These are phyloP conservation scores for Grifola frondosa DNA, from an alignment of 1,284 basidiomycete species.

Conservation along the genomic window DNA sequence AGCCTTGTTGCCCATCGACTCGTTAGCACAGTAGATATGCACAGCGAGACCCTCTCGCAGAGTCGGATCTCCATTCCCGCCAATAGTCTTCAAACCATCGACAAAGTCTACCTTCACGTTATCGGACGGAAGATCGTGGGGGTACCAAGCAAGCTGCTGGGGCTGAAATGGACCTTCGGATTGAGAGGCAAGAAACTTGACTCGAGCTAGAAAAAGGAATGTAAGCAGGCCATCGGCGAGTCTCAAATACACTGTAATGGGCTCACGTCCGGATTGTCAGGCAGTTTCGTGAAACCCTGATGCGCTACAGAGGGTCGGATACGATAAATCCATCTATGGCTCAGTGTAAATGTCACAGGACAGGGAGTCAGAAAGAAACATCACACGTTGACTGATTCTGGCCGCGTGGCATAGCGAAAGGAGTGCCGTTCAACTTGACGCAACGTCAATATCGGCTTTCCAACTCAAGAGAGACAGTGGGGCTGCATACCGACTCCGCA, in stretches of 20 bases:
- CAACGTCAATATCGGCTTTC: not conserved
- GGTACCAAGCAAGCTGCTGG: conserved; percentile 74
- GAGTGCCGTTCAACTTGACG: conserved; percentile 54
- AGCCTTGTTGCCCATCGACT: conserved; percentile 63
- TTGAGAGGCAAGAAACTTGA: conserved; percentile 60
- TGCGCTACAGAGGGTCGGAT: conserved; percentile 73
- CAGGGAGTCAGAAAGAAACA: not conserved
- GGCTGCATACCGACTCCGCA: conserved; percentile 48
- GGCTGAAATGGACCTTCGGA: conserved; percentile 59
- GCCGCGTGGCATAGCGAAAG: conserved; percentile 56
- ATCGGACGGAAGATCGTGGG: conserved; percentile 54
- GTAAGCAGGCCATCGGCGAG: conserved; percentile 8
- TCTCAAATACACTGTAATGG: not conserved
- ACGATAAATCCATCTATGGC: conserved; percentile 58
- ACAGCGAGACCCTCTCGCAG: conserved; percentile 60
- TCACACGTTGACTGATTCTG: conserved; percentile 46
- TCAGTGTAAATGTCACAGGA: not conserved
- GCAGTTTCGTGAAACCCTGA: conserved; percentile 55
- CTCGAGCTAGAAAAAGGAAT: conserved; percentile 41
- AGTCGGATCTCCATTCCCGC: conserved; percentile 64
- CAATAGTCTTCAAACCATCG: conserved; percentile 62
- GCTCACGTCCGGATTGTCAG: conserved; percentile 59
- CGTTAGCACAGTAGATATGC: conserved; percentile 62
- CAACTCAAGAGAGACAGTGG: not conserved
- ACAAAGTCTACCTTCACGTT: conserved; percentile 54